Percentiles rank a stretch among this genome's conserved stretches.
Conservation (phyloP, 192 early-diverging fungal species). For the Thoreauomyces humboldtii region DNA sequence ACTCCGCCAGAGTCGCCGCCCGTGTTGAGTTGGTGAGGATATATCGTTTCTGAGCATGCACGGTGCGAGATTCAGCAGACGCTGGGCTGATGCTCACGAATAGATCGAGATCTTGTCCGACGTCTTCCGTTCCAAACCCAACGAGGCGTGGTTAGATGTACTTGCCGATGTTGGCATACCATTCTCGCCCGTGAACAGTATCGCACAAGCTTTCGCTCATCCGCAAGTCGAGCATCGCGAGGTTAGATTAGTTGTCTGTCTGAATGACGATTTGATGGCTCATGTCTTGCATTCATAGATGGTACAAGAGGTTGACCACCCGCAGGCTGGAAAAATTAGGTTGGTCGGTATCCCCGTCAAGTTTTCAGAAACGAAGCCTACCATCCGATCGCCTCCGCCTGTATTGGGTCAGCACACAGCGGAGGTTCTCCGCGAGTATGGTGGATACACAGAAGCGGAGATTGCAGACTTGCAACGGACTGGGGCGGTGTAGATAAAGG, state of each 20-base stretch:
- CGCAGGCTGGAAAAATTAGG: slow-evolving; percentile 73
- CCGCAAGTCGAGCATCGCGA: slow-evolving; percentile 49
- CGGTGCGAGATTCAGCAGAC: too few relatives aligned
- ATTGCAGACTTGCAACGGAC: too few relatives aligned
- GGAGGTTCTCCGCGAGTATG: slow-evolving; percentile 64
- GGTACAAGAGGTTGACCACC: slow-evolving; percentile 81
- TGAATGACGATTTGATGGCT: background rate
- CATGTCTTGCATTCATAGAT: slow-evolving; percentile 44
- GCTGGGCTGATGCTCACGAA: too few relatives aligned
- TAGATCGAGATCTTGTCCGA: slow-evolving; percentile 57
- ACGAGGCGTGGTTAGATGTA: slow-evolving; percentile 58
- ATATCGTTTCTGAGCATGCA: too few relatives aligned
- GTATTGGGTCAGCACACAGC: slow-evolving; percentile 84
- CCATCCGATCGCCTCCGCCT: slow-evolving; percentile 74
- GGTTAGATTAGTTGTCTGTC: background rate
- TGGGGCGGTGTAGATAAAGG: too few relatives aligned
- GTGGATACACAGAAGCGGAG: slow-evolving; percentile 62
- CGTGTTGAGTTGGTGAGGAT: slow-evolving; percentile 53
- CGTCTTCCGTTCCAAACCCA: slow-evolving; percentile 48
- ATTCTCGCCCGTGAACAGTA: slow-evolving; percentile 77
- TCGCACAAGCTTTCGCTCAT: slow-evolving; percentile 68
- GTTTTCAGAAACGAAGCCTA: slow-evolving; percentile 65
- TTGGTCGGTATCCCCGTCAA: slow-evolving; percentile 75
- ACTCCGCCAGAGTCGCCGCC: slow-evolving; percentile 71
- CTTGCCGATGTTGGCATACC: slow-evolving; percentile 73